Conservation (phyloP, 1,284 basidiomycete genomes). For the Cryptococcus sp. region DNA sequence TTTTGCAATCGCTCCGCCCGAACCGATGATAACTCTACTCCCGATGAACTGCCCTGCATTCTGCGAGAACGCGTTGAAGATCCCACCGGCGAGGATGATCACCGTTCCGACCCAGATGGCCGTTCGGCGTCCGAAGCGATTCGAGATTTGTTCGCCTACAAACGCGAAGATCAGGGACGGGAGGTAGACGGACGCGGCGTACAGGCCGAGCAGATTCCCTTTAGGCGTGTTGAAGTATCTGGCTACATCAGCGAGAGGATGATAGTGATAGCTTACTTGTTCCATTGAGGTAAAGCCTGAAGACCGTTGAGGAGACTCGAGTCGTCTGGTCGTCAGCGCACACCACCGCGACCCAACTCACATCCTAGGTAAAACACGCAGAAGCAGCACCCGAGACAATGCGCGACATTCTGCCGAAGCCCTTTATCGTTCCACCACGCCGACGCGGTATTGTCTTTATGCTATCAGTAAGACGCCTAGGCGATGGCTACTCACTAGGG, state of each 20-base stretch:
- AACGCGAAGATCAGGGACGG: constrained; percentile 31
- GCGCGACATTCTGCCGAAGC: constrained; percentile 10
- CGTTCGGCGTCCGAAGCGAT: constrained; percentile 24
- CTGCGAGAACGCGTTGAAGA: constrained; percentile 33
- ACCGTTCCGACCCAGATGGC: constrained; percentile 28
- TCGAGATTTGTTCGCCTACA: constrained; percentile 23
- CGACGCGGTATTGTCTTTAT: constrained; percentile 9
- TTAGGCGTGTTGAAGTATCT: constrained; percentile 30
- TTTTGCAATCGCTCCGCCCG: constrained; percentile 19
- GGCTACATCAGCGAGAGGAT: not conserved
- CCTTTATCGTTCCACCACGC: constrained; percentile 14
- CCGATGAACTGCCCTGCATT: constrained; percentile 19
- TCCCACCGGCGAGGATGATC: constrained; percentile 30
- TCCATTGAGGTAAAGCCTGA: constrained; percentile 19
- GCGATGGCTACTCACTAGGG: not conserved
- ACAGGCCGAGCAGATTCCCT: constrained; percentile 28
- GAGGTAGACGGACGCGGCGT: constrained; percentile 31
- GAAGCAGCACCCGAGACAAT: constrained; percentile 13
- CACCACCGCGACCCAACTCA: not conserved
- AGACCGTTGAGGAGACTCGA: constrained; percentile 26
- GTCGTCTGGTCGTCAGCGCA: constrained; percentile 15
- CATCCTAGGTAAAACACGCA: constrained; percentile 13
- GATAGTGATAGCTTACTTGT: not conserved
- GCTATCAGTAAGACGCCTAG: too few species aligned
- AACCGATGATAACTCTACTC: constrained; percentile 25